phyloP scores from a whole-genome alignment of 1,139 yeast genomes.

The Candida mesenterica region DNA sequence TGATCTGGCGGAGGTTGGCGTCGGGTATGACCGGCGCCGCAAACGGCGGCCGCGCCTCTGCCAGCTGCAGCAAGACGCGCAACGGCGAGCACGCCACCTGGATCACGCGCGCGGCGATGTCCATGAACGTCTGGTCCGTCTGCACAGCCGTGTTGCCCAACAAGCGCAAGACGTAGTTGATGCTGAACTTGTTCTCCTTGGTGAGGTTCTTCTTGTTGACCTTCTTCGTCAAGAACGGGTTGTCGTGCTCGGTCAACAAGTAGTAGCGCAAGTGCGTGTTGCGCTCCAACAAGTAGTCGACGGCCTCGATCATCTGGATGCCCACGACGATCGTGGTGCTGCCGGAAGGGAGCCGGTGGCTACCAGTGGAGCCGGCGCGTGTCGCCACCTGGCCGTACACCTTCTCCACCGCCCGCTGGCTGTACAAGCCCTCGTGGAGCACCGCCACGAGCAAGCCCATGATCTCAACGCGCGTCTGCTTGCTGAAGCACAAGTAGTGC shows the following conservation, averaged over 20 bases:
- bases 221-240: slow-evolving; percentile 49
- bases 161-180: slow-evolving; percentile 63
- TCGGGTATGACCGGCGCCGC: slow-evolving; percentile 67
- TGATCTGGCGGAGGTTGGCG: slow-evolving; percentile 59
- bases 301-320: slow-evolving; percentile 72
- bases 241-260: slow-evolving; percentile 80
- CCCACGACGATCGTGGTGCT: slow-evolving; percentile 71
- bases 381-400: slow-evolving; percentile 58
- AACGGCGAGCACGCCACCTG: slow-evolving; percentile 79
- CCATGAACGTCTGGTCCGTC: slow-evolving; percentile 76
- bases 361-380: slow-evolving; percentile 21
- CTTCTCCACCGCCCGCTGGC: slow-evolving; percentile 60
- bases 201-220: slow-evolving; percentile 32
- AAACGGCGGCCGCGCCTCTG: slow-evolving; percentile 30
- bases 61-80: slow-evolving; percentile 40
- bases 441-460: slow-evolving; percentile 66
- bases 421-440: slow-evolving; percentile 69
- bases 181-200: slow-evolving; percentile 61
- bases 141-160: slow-evolving; percentile 63
- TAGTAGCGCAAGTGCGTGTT: slow-evolving; percentile 71
- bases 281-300: slow-evolving; percentile 68
- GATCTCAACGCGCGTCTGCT: slow-evolving; percentile 78
- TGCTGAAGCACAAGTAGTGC: slow-evolving; percentile 67
- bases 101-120: slow-evolving; percentile 68
- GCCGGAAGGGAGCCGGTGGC: slow-evolving; percentile 47